Evolutionary conservation across 1,284 basidiomycete genomes (phyloP).

Genomic region (Dichomitus squalens): DNA sequence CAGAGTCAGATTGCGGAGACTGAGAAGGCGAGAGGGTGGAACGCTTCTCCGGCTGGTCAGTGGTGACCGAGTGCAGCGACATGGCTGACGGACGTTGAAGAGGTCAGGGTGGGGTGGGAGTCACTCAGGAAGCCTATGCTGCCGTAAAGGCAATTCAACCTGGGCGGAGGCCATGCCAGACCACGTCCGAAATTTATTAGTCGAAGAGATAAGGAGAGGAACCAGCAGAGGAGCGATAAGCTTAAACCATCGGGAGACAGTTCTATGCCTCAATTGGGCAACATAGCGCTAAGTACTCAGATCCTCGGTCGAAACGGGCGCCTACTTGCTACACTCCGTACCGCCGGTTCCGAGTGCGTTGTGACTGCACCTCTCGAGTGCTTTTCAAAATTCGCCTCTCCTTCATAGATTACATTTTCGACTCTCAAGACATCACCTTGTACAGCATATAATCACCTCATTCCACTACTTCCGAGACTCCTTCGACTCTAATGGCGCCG

Average conservation of each 20-base stretch:
- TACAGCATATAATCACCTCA: too few species aligned
- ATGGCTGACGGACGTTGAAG: constrained; percentile 27
- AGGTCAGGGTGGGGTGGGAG: neutral
- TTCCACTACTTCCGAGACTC: too few species aligned
- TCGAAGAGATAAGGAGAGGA: neutral
- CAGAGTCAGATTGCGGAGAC: neutral
- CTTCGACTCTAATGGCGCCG: constrained; percentile 18
- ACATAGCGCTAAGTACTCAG: neutral
- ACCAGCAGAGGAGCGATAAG: neutral
- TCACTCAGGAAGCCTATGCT: neutral
- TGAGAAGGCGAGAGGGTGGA: constrained; percentile 15
- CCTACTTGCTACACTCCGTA: neutral
- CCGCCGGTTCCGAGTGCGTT: neutral
- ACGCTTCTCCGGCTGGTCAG: constrained; percentile 29
- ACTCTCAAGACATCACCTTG: too few species aligned
- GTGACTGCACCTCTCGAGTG: neutral
- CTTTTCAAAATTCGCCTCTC: neutral
- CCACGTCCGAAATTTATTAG: neutral
- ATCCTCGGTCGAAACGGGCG: neutral
- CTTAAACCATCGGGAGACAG: neutral
- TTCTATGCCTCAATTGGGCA: neutral
- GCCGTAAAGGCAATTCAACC: neutral
- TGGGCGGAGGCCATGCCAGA: neutral
- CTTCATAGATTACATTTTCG: too few species aligned
- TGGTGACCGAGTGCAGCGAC: constrained; percentile 28